Evolutionary conservation across 257 asterid genomes (phyloP).

Genomic region (Fraxinus americana): DNA sequence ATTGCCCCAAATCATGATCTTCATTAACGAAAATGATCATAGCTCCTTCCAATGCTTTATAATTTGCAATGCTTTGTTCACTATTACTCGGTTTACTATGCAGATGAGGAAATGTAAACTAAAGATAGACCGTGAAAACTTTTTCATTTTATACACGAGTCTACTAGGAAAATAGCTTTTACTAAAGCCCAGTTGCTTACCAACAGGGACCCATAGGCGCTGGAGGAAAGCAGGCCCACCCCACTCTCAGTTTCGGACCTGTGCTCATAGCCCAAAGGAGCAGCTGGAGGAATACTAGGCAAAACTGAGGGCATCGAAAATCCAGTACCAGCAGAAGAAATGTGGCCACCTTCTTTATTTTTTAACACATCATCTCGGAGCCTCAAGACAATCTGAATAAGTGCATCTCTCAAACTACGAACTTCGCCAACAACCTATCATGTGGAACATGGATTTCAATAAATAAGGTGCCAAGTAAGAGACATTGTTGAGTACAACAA

Average conservation of each 20-base stretch:
- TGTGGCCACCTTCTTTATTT: slow-evolving; percentile 60
- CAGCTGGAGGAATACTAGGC: slow-evolving; percentile 52
- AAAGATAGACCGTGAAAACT: not conserved
- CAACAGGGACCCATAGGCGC: slow-evolving; percentile 61
- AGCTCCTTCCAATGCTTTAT: not conserved
- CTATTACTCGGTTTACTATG: not conserved
- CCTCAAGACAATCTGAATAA: slow-evolving; percentile 83
- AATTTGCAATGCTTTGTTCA: not conserved
- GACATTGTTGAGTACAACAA: slow-evolving; percentile 5
- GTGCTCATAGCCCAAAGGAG: slow-evolving; percentile 65
- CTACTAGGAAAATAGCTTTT: slow-evolving; percentile 5
- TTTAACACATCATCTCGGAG: slow-evolving; percentile 83
- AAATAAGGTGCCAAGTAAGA: not conserved
- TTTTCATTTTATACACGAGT: not conserved
- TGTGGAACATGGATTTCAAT: slow-evolving; percentile 16
- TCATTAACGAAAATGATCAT: not conserved
- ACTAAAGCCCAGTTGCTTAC: slow-evolving; percentile 40
- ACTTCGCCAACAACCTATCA: slow-evolving; percentile 74
- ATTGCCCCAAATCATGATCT: not conserved
- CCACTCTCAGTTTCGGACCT: slow-evolving; percentile 70
- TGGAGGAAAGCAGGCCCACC: slow-evolving; percentile 63
- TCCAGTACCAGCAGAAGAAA: slow-evolving; percentile 63
- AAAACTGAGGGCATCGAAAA: slow-evolving; percentile 58
- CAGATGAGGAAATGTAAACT: not conserved
- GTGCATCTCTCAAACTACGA: slow-evolving; percentile 81